Conservation (phyloP, 2,329 filamentous ascomycete species). For the Sporothrix inflata region DNA sequence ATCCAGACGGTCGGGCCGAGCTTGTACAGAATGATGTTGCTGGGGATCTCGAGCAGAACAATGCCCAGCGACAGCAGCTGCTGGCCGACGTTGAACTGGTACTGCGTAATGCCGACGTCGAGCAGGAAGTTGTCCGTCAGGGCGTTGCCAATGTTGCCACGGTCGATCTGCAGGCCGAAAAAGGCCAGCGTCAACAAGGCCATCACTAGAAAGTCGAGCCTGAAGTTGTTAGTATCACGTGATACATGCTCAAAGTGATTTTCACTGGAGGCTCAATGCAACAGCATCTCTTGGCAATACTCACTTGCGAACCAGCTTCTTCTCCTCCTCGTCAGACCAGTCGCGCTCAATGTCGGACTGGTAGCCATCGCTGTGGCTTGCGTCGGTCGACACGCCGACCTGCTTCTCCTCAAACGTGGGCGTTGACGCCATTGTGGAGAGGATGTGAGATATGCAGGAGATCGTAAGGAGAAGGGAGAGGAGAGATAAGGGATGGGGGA, state of each 20-base stretch:
- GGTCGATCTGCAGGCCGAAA: constrained; percentile 23
- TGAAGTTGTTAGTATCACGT: neutral
- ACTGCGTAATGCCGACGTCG: constrained; percentile 53
- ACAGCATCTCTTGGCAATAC: neutral
- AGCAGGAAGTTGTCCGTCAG: constrained; percentile 54
- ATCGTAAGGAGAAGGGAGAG: neutral
- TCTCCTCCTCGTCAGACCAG: constrained; percentile 21
- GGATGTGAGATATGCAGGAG: neutral
- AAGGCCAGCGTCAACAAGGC: constrained; percentile 21
- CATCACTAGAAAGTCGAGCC: constrained; percentile 19
- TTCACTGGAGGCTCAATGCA: neutral
- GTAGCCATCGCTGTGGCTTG: constrained; percentile 18
- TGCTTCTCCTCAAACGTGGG: constrained; percentile 11
- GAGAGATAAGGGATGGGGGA: no score
- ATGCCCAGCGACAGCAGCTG: constrained; percentile 44
- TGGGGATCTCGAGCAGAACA: constrained; percentile 45
- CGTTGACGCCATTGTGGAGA: constrained; percentile 6
- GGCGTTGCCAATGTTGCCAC: constrained; percentile 49
- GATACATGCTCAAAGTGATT: no score
- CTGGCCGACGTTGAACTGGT: constrained; percentile 57
- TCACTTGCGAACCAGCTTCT: constrained; percentile 23
- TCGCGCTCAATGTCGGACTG: constrained; percentile 21
- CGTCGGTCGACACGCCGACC: neutral
- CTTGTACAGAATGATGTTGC: constrained; percentile 35
- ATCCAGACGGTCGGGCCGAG: constrained; percentile 45